phyloP scores from a whole-genome alignment of 305 asterid species.

The Solanum hybrid region DNA sequence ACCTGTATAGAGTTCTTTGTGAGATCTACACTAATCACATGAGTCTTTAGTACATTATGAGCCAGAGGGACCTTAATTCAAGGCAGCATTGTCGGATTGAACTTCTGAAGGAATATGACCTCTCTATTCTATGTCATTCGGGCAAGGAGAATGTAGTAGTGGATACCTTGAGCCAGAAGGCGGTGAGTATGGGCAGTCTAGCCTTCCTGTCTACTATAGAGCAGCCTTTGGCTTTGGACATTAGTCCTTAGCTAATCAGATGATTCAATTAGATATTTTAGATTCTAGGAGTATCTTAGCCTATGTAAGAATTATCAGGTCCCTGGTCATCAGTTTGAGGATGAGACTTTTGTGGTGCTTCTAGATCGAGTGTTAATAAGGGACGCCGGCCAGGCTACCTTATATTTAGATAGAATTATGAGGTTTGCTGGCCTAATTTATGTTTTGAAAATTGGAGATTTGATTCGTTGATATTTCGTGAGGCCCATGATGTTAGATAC shows the following conservation, averaged over 20 bases:
- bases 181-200: background rate
- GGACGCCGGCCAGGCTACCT: background rate
- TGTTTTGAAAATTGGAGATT: background rate
- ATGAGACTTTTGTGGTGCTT: background rate
- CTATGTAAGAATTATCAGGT: background rate
- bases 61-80: background rate
- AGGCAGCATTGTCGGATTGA: background rate
- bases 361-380: too few relatives aligned
- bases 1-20: background rate
- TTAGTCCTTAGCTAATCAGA: background rate
- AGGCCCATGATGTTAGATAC: background rate
- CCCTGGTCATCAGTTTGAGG: background rate
- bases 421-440: background rate
- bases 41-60: background rate
- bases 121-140: too few relatives aligned
- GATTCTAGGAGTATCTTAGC: background rate
- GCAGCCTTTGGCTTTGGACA: background rate
- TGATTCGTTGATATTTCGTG: background rate
- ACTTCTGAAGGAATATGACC: background rate
- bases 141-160: background rate
- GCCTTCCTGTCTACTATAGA: background rate
- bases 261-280: too few relatives aligned
- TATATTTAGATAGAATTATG: background rate
- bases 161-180: background rate
- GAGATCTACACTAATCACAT: background rate